Conservation (phyloP, 306 rosid species). For the Castanea crenata region DNA sequence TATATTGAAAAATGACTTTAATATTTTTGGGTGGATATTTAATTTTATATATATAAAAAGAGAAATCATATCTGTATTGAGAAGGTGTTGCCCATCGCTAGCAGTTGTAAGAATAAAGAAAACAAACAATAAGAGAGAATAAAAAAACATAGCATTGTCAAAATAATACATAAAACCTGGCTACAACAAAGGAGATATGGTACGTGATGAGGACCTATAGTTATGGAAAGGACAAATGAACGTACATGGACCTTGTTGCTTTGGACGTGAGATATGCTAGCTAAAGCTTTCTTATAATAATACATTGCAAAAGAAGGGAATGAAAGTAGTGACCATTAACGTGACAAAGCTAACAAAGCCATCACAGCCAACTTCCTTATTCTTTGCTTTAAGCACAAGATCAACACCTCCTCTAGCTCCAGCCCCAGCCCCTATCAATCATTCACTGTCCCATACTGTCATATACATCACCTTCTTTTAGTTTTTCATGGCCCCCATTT, state of each 20-base stretch:
- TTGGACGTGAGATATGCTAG: not conserved
- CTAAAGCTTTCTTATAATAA: not conserved
- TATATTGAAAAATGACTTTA: too few relatives aligned
- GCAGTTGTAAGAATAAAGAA: not conserved
- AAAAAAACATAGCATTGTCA: not conserved
- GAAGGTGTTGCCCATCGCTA: too few relatives aligned
- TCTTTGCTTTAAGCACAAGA: not conserved
- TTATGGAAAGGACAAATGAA: not conserved
- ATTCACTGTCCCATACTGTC: too few relatives aligned
- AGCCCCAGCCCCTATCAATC: not conserved
- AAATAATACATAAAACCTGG: not conserved
- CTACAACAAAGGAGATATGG: not conserved
- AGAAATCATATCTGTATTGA: too few relatives aligned
- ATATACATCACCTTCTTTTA: too few relatives aligned
- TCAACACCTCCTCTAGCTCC: not conserved
- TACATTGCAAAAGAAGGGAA: not conserved
- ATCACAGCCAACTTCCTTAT: not conserved
- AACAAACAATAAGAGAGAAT: not conserved
- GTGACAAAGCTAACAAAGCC: not conserved
- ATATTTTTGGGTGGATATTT: too few relatives aligned
- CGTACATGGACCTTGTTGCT: not conserved
- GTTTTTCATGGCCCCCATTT: too few relatives aligned
- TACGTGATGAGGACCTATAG: not conserved
- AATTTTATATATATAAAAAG: too few relatives aligned
- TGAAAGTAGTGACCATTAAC: not conserved